phyloP scores from a whole-genome alignment of 2,329 filamentous ascomycete genomes.

The Allantophomopsis cytisporea region DNA sequence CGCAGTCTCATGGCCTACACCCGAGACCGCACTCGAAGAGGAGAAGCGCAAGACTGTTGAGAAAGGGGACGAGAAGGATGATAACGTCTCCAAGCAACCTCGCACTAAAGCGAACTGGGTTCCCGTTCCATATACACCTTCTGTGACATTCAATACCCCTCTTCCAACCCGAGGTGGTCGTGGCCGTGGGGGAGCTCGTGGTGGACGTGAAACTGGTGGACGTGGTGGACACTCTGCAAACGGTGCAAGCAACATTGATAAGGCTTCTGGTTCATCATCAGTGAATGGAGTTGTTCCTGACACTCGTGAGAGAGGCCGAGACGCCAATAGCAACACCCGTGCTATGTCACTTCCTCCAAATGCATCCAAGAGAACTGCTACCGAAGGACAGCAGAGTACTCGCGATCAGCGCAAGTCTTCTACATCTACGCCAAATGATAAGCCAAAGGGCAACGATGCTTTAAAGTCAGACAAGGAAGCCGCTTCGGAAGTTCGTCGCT shows the following conservation, averaged over 20 bases:
- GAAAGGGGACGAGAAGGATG: slow-evolving; percentile 50
- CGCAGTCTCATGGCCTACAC: slow-evolving; percentile 77
- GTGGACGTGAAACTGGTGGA: slow-evolving; percentile 23
- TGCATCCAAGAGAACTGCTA: slow-evolving; percentile 9
- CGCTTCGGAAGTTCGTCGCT: not conserved
- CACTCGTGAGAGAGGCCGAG: slow-evolving; percentile 10
- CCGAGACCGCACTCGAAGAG: slow-evolving; percentile 64
- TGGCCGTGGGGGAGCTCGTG: slow-evolving; percentile 25
- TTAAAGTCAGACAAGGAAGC: not conserved
- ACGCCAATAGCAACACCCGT: slow-evolving; percentile 6
- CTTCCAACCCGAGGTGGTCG: slow-evolving; percentile 49
- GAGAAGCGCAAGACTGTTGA: slow-evolving; percentile 59
- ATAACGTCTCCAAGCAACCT: slow-evolving; percentile 34
- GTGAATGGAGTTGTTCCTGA: slow-evolving; percentile 5
- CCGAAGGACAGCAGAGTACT: slow-evolving; percentile 8
- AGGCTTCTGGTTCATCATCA: slow-evolving; percentile 7
- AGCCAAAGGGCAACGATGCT: not conserved
- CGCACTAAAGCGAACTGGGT: slow-evolving; percentile 76
- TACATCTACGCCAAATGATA: slow-evolving; percentile 4
- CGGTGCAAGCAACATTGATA: slow-evolving; percentile 11
- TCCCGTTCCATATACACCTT: slow-evolving; percentile 68
- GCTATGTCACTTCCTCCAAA: slow-evolving; percentile 17
- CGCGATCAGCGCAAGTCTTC: slow-evolving; percentile 13
- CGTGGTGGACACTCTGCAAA: slow-evolving; percentile 17
- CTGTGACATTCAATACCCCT: slow-evolving; percentile 76